Evolutionary conservation across 768 basidiomycete genomes (phyloP).

Genomic region (Harrya chromipes): DNA sequence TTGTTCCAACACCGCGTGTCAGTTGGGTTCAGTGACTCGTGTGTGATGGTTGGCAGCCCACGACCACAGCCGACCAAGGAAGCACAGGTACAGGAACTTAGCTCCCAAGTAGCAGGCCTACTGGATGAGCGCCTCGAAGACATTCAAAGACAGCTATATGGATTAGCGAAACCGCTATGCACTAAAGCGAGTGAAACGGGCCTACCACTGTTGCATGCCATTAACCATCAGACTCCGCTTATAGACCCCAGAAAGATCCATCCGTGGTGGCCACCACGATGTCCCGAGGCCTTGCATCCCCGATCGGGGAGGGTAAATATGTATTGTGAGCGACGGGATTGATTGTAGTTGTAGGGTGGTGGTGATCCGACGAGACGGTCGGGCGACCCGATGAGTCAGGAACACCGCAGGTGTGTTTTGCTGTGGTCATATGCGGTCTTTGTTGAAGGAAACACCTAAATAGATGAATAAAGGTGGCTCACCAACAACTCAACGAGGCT

Average conservation of each 20-base stretch:
- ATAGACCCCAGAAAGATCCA: neutral
- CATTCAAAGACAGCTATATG: slow-evolving; percentile 8
- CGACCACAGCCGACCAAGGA: slow-evolving; percentile 12
- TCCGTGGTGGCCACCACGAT: neutral
- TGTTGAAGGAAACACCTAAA: slow-evolving; percentile 9
- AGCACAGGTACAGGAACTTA: neutral
- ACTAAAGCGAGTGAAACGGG: neutral
- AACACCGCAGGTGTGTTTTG: slow-evolving; percentile 69
- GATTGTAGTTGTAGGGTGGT: slow-evolving; percentile 1
- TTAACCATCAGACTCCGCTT: neutral
- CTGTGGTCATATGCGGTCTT: slow-evolving; percentile 82
- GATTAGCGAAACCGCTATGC: neutral
- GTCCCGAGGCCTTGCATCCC: neutral
- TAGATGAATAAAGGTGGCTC: slow-evolving; percentile 29
- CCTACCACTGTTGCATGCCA: neutral
- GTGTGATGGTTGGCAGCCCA: slow-evolving; percentile 11
- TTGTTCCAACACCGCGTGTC: slow-evolving; percentile 32
- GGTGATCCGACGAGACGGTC: slow-evolving; percentile 18
- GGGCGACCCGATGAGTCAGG: slow-evolving; percentile 36
- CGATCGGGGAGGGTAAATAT: slow-evolving; percentile 51
- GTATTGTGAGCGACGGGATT: slow-evolving; percentile 27
- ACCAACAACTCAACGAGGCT: slow-evolving; percentile 78
- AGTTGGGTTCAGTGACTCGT: slow-evolving; percentile 23
- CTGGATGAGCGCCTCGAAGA: neutral
- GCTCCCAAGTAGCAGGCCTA: neutral